Evolutionary conservation across 192 early-diverging fungal species (phyloP).

Genomic region (Entophlyctis luteolus): DNA sequence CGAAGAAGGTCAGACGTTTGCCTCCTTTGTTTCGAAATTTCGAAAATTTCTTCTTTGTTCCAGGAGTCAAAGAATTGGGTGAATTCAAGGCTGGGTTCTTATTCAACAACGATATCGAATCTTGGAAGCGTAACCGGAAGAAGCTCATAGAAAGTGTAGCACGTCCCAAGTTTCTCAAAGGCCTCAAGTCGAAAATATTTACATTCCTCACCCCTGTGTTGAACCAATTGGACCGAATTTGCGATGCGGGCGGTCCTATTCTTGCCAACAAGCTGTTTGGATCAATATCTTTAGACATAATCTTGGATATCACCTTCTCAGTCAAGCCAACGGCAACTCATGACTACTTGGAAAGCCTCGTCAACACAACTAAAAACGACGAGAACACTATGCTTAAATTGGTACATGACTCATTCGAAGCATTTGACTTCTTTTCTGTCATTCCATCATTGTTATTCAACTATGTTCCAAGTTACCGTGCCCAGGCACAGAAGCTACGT

Average conservation of each 20-base stretch:
- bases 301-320: conserved; percentile 5
- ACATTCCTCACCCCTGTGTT: background rate
- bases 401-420: background rate
- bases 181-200: background rate
- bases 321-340: background rate
- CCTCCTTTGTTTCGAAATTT: background rate
- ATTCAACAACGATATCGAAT: conserved; percentile 4
- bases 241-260: background rate
- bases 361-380: background rate
- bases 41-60: no score
- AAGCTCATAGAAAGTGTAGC: background rate
- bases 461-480: background rate
- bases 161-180: background rate
- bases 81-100: background rate
- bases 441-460: background rate
- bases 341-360: background rate
- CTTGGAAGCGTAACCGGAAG: conserved; percentile 7
- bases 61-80: background rate
- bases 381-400: background rate
- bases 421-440: background rate
- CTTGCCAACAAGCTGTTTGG: conserved; percentile 2
- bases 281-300: background rate
- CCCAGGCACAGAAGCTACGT: background rate
- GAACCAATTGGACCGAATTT: background rate
- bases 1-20: background rate